Evolutionary conservation across 1,284 basidiomycete species (phyloP), one percentile per base, ranked within the genome.

Genomic region (Bondarzewia mesenterica): DNA sequence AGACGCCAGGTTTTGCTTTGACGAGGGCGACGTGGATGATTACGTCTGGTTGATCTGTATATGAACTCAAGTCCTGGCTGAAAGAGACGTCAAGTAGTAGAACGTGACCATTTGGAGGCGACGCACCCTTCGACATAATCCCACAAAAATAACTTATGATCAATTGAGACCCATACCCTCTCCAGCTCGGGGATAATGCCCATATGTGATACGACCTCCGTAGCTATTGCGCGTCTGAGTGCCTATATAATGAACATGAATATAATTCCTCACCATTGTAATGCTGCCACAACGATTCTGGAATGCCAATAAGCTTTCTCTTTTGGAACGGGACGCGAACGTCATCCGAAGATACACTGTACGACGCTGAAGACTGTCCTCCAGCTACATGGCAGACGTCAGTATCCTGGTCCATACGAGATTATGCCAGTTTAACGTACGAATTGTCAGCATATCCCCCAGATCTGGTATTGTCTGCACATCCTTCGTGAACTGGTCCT

Each of bases 111-210:
- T 20, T 25, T n/a, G 26, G 23, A 44, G n/a, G 12, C 15, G 27
- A 73, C 82, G 53, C 59, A 92, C 85, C 90, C 90, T 60, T 96
- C 90, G 44, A 84, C 72, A 65, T 98, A 99, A 66, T 98, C 92
- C 96, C 96, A 99, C 23, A 99, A 72, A 61, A 96, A 93, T 37
- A 99, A 74, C 59, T 91, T 89, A 65, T 95, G 86, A 70, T 97
- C 93, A 53, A 98, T 87, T 8, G 91, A 86, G 57, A 98, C 89
- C 92, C 94, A 99, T 0, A 91, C 94, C 44, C 93, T 79, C 57
- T 93, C 91, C 54, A 99, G 91, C 58, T 94, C 90, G 26, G 93
- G 85, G 61, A 99, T 82, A 48, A 99, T 68, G 8, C 95, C 95
- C 88, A 96, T 93, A 49, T 69, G 67, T 38, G 82, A 78, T 12